These are phyloP conservation scores for Nothophaeocryptopus gaeumannii DNA, from an alignment of 2,329 filamentous ascomycete genomes.

Conservation along the genomic window DNA sequence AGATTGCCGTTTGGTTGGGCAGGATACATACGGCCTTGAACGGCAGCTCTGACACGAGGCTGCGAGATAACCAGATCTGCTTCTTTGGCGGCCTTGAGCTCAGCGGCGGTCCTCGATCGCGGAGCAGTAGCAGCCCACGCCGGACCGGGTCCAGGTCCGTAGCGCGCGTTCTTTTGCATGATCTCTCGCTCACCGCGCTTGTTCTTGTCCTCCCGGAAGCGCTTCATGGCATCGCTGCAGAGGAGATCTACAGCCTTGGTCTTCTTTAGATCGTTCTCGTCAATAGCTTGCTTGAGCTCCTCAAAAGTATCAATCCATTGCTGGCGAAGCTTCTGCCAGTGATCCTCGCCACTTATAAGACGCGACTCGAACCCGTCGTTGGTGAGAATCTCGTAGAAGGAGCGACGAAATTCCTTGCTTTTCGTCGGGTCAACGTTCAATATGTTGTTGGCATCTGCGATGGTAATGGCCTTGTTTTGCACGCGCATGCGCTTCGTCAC, in stretches of 20 bases:
- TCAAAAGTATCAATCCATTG: constrained; percentile 55
- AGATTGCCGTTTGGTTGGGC: constrained; percentile 1
- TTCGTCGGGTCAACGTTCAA: constrained; percentile 67
- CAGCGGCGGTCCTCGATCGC: constrained; percentile 10
- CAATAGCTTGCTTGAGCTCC: constrained; percentile 21
- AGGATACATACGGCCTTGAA: not conserved
- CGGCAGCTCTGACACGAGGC: constrained; percentile 7
- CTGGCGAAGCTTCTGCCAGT: constrained; percentile 68
- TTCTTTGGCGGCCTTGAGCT: constrained; percentile 11
- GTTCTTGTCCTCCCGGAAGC: constrained; percentile 65
- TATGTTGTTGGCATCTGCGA: constrained; percentile 70
- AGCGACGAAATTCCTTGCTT: constrained; percentile 62
- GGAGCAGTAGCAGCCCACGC: constrained; percentile 28
- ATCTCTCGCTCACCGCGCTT: constrained; percentile 35
- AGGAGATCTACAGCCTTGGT: constrained; percentile 67
- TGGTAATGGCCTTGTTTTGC: constrained; percentile 63
- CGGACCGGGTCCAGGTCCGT: constrained; percentile 44
- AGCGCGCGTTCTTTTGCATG: constrained; percentile 25
- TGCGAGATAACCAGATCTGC: constrained; percentile 6
- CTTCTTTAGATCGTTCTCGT: constrained; percentile 43
- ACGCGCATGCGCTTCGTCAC: constrained; percentile 76
- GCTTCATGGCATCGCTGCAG: constrained; percentile 74
- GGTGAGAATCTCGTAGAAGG: constrained; percentile 65
- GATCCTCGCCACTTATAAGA: constrained; percentile 66
- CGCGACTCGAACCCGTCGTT: constrained; percentile 69